phyloP scores from a whole-genome alignment of 2,329 filamentous ascomycete species.

The Alternaria brassicae region DNA sequence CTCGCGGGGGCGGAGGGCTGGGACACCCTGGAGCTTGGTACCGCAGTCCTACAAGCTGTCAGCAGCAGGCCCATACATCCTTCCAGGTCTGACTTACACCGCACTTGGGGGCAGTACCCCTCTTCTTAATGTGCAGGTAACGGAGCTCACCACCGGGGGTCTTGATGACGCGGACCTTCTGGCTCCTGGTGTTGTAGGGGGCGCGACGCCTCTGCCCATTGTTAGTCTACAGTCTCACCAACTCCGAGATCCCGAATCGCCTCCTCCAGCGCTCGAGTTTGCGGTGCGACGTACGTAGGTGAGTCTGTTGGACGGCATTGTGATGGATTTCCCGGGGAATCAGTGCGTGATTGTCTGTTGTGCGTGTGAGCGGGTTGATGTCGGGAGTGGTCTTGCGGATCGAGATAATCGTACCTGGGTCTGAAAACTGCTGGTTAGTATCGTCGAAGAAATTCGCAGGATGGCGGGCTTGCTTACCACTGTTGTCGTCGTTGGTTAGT shows the following conservation, averaged over 20 bases:
- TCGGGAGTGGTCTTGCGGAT: conserved; percentile 3
- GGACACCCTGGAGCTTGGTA: conserved; percentile 95
- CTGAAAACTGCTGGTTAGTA: conserved; percentile 22
- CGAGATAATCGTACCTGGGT: conserved; percentile 37
- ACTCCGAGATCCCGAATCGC: conserved; percentile 17
- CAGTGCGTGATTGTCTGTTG: conserved; percentile 42
- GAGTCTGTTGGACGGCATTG: conserved; percentile 63
- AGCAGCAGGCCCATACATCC: conserved; percentile 13
- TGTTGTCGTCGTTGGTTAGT: conserved; percentile 40
- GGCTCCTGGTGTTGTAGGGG: conserved; percentile 95
- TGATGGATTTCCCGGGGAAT: conserved; percentile 51
- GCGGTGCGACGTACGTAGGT: conserved; percentile 60
- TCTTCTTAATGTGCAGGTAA: conserved; percentile 99
- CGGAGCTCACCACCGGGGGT: conserved; percentile 95
- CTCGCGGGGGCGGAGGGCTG: conserved; percentile 96
- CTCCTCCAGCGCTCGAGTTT: conserved; percentile 11
- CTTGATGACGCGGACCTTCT: conserved; percentile 79
- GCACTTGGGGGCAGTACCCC: conserved; percentile 96
- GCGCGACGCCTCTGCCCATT: conserved; percentile 61
- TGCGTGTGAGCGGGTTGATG: conserved; percentile 35
- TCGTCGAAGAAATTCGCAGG: conserved; percentile 14
- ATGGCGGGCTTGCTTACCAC: conserved; percentile 39
- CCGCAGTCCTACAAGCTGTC: conserved; percentile 81
- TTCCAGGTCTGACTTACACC: conserved; percentile 43
- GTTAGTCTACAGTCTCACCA: conserved; percentile 35